These are phyloP conservation scores for Trichoderma atrobrunneum DNA, from an alignment of 2,329 filamentous ascomycete species.

Conservation along the genomic window DNA sequence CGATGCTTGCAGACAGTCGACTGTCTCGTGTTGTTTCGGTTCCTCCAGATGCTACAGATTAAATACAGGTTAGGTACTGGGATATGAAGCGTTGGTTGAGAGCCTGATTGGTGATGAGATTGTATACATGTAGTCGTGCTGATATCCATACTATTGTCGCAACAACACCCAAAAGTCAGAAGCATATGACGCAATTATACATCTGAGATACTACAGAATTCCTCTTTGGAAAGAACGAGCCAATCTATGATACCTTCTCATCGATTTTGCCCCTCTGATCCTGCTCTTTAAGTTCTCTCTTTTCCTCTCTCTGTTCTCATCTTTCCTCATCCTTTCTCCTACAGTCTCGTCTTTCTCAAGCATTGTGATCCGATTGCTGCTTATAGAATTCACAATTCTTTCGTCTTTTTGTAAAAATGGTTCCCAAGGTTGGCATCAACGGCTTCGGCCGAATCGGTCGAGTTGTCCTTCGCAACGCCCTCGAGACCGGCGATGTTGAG, in stretches of 20 bases:
- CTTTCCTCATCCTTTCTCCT: background rate
- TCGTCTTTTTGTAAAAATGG: background rate
- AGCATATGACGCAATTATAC: background rate
- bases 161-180: background rate
- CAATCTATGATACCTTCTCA: background rate
- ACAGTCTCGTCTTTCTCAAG: background rate
- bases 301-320: background rate
- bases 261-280: background rate
- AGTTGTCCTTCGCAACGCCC: background rate
- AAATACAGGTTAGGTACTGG: background rate
- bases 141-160: background rate
- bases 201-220: background rate
- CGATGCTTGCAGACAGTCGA: background rate
- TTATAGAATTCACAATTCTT: background rate
- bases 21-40: background rate
- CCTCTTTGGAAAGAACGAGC: background rate
- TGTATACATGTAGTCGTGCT: background rate
- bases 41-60: background rate
- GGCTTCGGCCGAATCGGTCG: background rate
- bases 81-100: background rate
- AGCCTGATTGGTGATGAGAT: background rate
- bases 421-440: background rate
- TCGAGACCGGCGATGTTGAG: background rate
- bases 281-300: background rate
- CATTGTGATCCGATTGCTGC: background rate